Evolutionary conservation across 306 rosid genomes (phyloP).

Genomic region (Fagus sylvatica): DNA sequence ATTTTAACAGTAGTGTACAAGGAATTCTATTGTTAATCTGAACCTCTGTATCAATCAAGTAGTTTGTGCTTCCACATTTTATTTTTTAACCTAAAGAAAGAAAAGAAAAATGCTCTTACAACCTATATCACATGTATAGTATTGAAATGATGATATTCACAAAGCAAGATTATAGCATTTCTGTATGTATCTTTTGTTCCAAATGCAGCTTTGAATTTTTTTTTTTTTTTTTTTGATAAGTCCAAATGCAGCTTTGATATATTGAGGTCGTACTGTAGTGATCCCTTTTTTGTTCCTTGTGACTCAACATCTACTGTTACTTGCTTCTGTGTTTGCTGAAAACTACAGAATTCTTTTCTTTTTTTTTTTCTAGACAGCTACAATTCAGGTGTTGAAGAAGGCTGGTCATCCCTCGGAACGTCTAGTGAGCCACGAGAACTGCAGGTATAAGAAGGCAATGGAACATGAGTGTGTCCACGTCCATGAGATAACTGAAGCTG

Average conservation of each 20-base stretch:
- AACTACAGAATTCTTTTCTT: slow-evolving; percentile 13
- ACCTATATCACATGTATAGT: too few species aligned
- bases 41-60: too few species aligned
- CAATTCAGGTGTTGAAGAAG: slow-evolving; percentile 79
- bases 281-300: slow-evolving; percentile 2
- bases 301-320: not conserved
- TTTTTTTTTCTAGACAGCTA: slow-evolving; percentile 55
- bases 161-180: too few species aligned
- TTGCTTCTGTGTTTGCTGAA: slow-evolving; percentile 28
- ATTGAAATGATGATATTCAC: too few species aligned
- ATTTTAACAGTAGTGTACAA: too few species aligned
- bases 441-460: slow-evolving; percentile 59
- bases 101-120: too few species aligned
- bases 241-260: too few species aligned
- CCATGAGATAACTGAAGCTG: slow-evolving; percentile 78
- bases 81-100: too few species aligned
- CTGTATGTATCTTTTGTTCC: not conserved
- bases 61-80: too few species aligned
- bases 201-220: too few species aligned
- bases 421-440: slow-evolving; percentile 76
- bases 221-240: too few species aligned
- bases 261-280: not conserved
- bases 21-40: too few species aligned
- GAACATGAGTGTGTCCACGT: slow-evolving; percentile 79
- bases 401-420: slow-evolving; percentile 86